Evolutionary conservation across 2,329 filamentous ascomycete species (phyloP).

Genomic region (Microthyrium microscopicum): DNA sequence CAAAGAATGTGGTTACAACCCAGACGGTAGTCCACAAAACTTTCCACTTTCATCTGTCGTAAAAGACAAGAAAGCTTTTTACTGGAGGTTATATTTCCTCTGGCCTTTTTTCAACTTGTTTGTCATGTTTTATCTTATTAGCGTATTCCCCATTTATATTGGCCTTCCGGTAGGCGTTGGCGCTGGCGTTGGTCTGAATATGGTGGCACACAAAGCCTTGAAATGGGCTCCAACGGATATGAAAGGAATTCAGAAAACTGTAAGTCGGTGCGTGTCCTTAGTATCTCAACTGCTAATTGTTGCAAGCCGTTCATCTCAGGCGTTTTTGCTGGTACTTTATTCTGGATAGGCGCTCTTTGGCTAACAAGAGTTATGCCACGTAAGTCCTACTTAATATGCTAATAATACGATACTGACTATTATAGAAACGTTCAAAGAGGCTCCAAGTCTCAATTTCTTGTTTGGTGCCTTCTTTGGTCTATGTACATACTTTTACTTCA

Average conservation of each 20-base stretch:
- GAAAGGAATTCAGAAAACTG: constrained; percentile 77
- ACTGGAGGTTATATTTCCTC: constrained; percentile 75
- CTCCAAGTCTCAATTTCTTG: constrained; percentile 60
- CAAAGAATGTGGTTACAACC: constrained; percentile 66
- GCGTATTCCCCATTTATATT: constrained; percentile 55
- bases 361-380: constrained; percentile 55
- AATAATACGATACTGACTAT: constrained; percentile 6
- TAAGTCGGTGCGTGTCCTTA: constrained; percentile 25
- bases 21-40: constrained; percentile 55
- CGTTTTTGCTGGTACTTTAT: constrained; percentile 77
- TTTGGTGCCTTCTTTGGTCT: constrained; percentile 50
- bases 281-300: not conserved
- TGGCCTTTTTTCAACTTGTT: constrained; percentile 71
- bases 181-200: constrained; percentile 56
- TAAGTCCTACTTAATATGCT: constrained; percentile 23
- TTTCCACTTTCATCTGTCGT: constrained; percentile 61
- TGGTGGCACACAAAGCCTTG: constrained; percentile 58
- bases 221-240: constrained; percentile 76
- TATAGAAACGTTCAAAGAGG: constrained; percentile 44
- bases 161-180: constrained; percentile 56
- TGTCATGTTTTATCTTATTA: constrained; percentile 52
- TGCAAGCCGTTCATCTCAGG: constrained; percentile 73
- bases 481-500: constrained; percentile 72
- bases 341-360: constrained; percentile 66
- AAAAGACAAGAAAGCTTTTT: constrained; percentile 61